Evolutionary conservation across 1,284 basidiomycete species (phyloP), one percentile per base, ranked within the genome.

Genomic region (Rhodotorula sp.): DNA sequence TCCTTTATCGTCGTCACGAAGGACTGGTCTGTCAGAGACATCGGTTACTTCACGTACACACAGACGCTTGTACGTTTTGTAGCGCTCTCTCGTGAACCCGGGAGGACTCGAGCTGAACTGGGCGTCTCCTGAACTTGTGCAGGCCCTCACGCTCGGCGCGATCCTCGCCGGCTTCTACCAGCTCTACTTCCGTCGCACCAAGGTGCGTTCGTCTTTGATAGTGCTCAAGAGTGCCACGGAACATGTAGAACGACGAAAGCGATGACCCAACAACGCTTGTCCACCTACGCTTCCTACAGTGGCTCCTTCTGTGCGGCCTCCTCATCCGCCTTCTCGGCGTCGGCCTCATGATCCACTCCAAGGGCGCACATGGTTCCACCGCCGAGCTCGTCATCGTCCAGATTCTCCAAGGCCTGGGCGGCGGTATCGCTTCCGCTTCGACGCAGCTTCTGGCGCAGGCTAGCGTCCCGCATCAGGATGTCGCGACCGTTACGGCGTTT

Each of bases 401-500:
- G 78, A 81, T 92, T 60, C 82, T 91, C 48, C 89, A 91, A 80
- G 90, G 90, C 62, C 81, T 89, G 22, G 90, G 90, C 20, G 90
- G 90, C 34, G 92, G 91, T 30, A 85, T 92, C 72, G 88, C 90
- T 1, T 85, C 88, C 2, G 83, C 88, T 58, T 82, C 87, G 13
- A 83, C 85, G 8, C 89, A 90, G 79, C 88, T 92, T 66, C 88
- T 86, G 49, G 88, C 90, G 0, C 92, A 94, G 79, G 90, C 66
- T 24, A 66, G 57, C 15, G 57, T 65, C 15, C 47, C 62, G 17
- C 68, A 71, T 48, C 74, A 78, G 34, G 90, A 93, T 75, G 87
- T 93, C 29, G 91, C 90, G 0, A 87, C 89, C 74, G 89, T 89
- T 63, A 93, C 89, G 8, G 91, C 92, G 1, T 83, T 92, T 71